Conservation (phyloP, 2,329 filamentous ascomycete genomes). For the Cladosporium oxysporum region DNA sequence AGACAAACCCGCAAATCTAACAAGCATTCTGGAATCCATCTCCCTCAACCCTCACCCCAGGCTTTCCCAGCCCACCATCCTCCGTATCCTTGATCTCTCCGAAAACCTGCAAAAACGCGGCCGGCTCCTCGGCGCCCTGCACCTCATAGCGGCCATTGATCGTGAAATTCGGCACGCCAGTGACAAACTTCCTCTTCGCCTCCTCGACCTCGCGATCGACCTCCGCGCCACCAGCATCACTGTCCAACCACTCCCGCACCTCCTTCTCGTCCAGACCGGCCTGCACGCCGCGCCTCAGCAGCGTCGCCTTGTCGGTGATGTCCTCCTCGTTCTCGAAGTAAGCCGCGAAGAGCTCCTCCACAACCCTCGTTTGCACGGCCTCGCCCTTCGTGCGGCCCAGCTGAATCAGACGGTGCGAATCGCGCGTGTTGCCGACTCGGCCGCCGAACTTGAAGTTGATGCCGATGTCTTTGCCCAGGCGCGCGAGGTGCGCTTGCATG, state of each 20-base stretch:
- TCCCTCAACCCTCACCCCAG: constrained; percentile 18
- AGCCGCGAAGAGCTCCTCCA: constrained; percentile 63
- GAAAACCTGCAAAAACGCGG: constrained; percentile 67
- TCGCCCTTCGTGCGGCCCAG: constrained; percentile 60
- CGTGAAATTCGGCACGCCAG: constrained; percentile 73
- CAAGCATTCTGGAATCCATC: constrained; percentile 25
- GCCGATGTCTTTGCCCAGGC: constrained; percentile 64
- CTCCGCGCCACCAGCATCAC: constrained; percentile 46
- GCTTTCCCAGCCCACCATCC: constrained; percentile 13
- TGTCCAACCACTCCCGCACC: constrained; percentile 46
- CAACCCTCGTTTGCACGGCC: constrained; percentile 60
- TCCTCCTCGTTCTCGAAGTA: constrained; percentile 54
- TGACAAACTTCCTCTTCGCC: constrained; percentile 54
- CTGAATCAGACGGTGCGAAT: constrained; percentile 76
- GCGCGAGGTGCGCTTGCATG: constrained; percentile 59
- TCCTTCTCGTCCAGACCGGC: constrained; percentile 48
- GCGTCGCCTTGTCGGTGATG: constrained; percentile 44
- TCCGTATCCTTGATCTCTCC: constrained; percentile 56
- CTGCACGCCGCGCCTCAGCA: constrained; percentile 44
- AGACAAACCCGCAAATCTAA: constrained; percentile 3
- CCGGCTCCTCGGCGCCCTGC: constrained; percentile 70
- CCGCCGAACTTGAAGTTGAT: constrained; percentile 74
- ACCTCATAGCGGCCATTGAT: constrained; percentile 69
- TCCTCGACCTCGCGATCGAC: constrained; percentile 50
- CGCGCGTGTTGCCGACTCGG: constrained; percentile 72